Base-by-base conservation (phyloP, 2,329 filamentous ascomycete species). In the Scedosporium minutisporum region DNA sequence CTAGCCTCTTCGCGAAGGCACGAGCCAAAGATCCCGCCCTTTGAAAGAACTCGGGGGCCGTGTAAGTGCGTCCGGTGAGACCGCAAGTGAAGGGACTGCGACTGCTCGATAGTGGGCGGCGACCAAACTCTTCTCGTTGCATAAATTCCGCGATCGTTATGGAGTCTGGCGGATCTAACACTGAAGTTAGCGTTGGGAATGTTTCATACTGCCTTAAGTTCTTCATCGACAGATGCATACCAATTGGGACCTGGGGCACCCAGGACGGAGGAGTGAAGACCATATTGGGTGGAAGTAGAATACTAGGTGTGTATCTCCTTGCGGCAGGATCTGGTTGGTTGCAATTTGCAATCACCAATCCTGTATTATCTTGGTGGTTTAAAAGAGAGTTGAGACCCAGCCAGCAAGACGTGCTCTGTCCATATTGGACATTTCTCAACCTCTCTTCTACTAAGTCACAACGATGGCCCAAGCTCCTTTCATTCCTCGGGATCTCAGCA, bases 71-170 rank as follows among this genome's bases (percentile, higher is more conserved):
- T 58, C 89, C 89, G 0, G 85, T 86, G 41, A 93, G 67, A 18
- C 89, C 91, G 69, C 90, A 93, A 33, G 87, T 91, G 74, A 88
- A 96, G 1, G 90, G 89, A 61, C 87, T 82, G 55, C 79, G 78
- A 21, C 90, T 87, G 65, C 84, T 78, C 29, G 81, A 79, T 6
- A 89, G 74, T 10, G 89, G 81, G 61, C 77, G 74, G 57, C 90
- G 84, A 42, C 89, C 90, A 69, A 90, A 83, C 57, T 81, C 75
- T 68, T 93, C 90, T 67, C 87, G 83, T 64, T 87, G 82, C 78
- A 96, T 87, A 74, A 96, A 96, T 60, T 93, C 86, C 66, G 82
- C 81, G 64, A 96, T 81, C 4, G 90, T 81, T 67, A 96, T 81
- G 29, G 84, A 85, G 72, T 95, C 90, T 14, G 90, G 90, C 9